Percentiles rank a stretch among this genome's conserved stretches.
Conservation (phyloP, 2,329 filamentous ascomycete genomes). For the Cladorrhinum sp. region DNA sequence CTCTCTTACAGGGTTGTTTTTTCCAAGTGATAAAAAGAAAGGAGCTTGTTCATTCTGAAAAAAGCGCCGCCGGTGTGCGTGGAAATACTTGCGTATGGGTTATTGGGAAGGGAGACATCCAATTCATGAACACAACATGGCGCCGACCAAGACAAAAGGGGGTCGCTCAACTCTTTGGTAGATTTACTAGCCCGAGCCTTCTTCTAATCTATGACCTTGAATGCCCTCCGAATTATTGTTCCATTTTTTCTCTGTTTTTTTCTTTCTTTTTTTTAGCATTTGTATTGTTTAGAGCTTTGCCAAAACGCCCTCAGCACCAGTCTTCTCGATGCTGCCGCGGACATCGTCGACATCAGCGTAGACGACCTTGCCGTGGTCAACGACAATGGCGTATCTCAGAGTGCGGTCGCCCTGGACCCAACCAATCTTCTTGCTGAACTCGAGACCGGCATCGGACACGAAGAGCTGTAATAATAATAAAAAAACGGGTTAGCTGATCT, state of each 20-base stretch:
- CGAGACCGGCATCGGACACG: constrained; percentile 64
- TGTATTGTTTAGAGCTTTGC: constrained; percentile 45
- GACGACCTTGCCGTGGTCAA: constrained; percentile 78
- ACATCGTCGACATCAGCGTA: constrained; percentile 74
- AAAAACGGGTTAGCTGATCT: not conserved
- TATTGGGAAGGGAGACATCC: constrained; percentile 1
- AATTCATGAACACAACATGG: not conserved
- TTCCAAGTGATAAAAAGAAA: constrained; percentile 23
- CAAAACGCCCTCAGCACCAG: constrained; percentile 53
- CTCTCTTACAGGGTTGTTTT: constrained; percentile 28
- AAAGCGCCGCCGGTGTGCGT: constrained; percentile 29
- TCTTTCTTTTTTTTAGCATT: not conserved
- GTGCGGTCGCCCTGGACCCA: constrained; percentile 75
- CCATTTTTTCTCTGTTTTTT: too few species aligned
- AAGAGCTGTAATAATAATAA: constrained; percentile 54
- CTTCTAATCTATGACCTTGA: not conserved
- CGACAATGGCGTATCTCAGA: constrained; percentile 72
- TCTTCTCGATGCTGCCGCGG: constrained; percentile 43
- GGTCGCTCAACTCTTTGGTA: not conserved
- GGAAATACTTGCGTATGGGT: constrained; percentile 27
- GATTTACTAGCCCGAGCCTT: not conserved
- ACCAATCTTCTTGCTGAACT: constrained; percentile 74
- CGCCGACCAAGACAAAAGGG: not conserved
- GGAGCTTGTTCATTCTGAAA: constrained; percentile 24
- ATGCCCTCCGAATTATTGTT: not conserved